Conservation (phyloP, 805 yeast genomes). For the Hanseniaspora clermontiae region DNA sequence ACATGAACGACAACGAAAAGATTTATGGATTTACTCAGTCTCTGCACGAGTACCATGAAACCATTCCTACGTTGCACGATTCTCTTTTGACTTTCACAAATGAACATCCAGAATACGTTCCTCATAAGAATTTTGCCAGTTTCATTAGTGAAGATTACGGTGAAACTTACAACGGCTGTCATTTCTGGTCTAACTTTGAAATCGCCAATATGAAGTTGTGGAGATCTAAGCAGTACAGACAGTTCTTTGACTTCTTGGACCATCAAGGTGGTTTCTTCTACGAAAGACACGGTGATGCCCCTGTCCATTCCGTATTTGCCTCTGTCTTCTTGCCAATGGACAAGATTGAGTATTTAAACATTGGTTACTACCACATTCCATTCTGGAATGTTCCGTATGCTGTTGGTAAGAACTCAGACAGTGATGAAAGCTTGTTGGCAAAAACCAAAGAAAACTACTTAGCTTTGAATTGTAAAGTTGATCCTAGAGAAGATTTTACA, state of each 20-base stretch:
- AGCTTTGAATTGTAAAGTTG: constrained; percentile 52
- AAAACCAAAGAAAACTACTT: constrained; percentile 38
- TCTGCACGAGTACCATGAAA: constrained; percentile 47
- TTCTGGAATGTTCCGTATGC: constrained; percentile 56
- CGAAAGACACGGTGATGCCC: constrained; percentile 92
- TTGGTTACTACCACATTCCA: constrained; percentile 68
- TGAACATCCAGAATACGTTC: constrained; percentile 31
- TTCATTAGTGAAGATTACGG: constrained; percentile 56
- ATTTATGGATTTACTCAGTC: constrained; percentile 57
- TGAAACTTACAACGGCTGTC: constrained; percentile 56
- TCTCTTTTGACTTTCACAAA: constrained; percentile 37
- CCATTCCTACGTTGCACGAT: constrained; percentile 56
- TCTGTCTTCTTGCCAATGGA: constrained; percentile 43
- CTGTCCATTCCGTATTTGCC: constrained; percentile 71
- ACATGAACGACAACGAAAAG: constrained; percentile 42
- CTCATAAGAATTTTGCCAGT: constrained; percentile 41
- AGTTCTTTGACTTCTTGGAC: constrained; percentile 53
- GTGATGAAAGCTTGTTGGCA: not conserved
- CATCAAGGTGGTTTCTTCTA: constrained; percentile 65
- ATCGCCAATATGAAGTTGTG: constrained; percentile 60
- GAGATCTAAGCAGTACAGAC: constrained; percentile 43
- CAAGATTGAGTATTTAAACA: constrained; percentile 57
- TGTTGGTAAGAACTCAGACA: constrained; percentile 1
- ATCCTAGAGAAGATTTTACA: constrained; percentile 60
- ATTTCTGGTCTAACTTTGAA: constrained; percentile 74